These are phyloP conservation scores for Hanseniaspora valbyensis DNA, from an alignment of 805 yeast species.

Conservation along the genomic window DNA sequence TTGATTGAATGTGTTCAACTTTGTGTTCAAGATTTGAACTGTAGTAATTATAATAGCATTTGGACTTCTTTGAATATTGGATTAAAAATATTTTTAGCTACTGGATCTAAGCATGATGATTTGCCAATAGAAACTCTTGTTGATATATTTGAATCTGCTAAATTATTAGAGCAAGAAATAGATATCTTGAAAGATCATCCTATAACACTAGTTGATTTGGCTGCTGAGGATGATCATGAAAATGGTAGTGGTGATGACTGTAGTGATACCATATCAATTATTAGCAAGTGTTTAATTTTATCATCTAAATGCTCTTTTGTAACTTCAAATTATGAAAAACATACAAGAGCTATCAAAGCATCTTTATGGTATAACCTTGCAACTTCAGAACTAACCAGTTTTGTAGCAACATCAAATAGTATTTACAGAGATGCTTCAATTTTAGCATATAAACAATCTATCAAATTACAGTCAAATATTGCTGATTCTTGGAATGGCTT, in stretches of 20 bases:
- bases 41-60: conserved; percentile 36
- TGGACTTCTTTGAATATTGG: conserved; percentile 62
- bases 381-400: conserved; percentile 44
- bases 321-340: conserved; percentile 16
- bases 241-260: no score
- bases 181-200: conserved; percentile 17
- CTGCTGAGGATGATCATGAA: conserved; percentile 20
- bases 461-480: conserved; percentile 59
- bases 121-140: conserved; percentile 40
- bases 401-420: conserved; percentile 25
- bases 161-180: conserved; percentile 23
- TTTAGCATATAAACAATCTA: conserved; percentile 49
- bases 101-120: conserved; percentile 42
- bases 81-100: conserved; percentile 40
- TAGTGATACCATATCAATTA: conserved; percentile 29
- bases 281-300: conserved; percentile 35
- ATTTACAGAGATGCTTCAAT: conserved; percentile 43
- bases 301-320: conserved; percentile 38
- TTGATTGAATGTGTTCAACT: conserved; percentile 33
- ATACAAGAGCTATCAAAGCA: conserved; percentile 42
- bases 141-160: conserved; percentile 21
- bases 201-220: not conserved
- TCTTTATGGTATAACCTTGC: conserved; percentile 62
- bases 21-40: conserved; percentile 18
- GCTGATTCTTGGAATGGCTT: conserved; percentile 70